These are phyloP conservation scores for Aspergillus ruber DNA, from an alignment of 2,329 filamentous ascomycete species.

Conservation along the genomic window DNA sequence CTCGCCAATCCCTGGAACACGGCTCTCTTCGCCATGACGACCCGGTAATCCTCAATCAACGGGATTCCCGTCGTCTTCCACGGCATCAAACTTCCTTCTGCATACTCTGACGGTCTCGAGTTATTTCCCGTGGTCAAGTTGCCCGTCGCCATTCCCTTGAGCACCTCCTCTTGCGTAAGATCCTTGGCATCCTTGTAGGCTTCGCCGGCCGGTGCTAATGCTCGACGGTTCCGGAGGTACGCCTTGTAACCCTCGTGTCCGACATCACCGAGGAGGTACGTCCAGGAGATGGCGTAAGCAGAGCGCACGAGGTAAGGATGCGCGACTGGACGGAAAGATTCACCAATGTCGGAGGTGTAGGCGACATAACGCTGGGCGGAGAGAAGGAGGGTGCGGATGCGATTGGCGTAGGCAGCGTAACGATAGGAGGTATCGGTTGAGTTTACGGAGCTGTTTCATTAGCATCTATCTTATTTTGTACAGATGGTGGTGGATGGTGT, in stretches of 20 bases:
- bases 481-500: background rate
- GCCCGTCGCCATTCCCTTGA: slow-evolving; percentile 31
- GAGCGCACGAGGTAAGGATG: slow-evolving; percentile 73
- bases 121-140: slow-evolving; percentile 15
- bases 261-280: slow-evolving; percentile 86
- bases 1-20: slow-evolving; percentile 86
- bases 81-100: slow-evolving; percentile 22
- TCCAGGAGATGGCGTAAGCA: slow-evolving; percentile 88
- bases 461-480: background rate
- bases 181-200: slow-evolving; percentile 35
- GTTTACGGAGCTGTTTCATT: slow-evolving; percentile 56
- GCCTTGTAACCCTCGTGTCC: slow-evolving; percentile 91
- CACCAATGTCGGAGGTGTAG: slow-evolving; percentile 93
- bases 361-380: slow-evolving; percentile 93
- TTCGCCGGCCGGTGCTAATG: slow-evolving; percentile 61
- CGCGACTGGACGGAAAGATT: slow-evolving; percentile 88
- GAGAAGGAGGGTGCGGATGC: slow-evolving; percentile 77
- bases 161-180: slow-evolving; percentile 23
- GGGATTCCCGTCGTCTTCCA: slow-evolving; percentile 49
- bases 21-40: slow-evolving; percentile 83
- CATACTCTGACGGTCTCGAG: slow-evolving; percentile 3
- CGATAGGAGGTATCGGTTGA: slow-evolving; percentile 79
- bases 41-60: slow-evolving; percentile 80
- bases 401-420: slow-evolving; percentile 86
- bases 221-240: slow-evolving; percentile 76